Conservation (phyloP, 805 yeast species). For the Starmerella scarabaei region DNA sequence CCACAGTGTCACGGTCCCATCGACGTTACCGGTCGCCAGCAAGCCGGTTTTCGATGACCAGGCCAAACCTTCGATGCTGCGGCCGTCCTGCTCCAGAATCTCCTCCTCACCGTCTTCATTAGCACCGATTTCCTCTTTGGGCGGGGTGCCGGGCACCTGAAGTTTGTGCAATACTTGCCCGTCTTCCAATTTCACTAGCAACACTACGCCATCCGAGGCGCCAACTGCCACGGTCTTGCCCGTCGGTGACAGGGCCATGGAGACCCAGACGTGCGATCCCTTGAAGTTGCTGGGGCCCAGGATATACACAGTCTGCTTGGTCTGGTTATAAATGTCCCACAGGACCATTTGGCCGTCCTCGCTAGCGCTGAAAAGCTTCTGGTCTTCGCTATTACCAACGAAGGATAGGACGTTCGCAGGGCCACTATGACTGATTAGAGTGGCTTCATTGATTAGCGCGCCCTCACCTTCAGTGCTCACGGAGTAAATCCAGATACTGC, state of each 20-base stretch:
- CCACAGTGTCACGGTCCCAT: slow-evolving; percentile 71
- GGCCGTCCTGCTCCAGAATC: slow-evolving; percentile 34
- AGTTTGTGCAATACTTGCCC: slow-evolving; percentile 60
- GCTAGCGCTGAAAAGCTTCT: slow-evolving; percentile 57
- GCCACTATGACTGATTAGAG: slow-evolving; percentile 46
- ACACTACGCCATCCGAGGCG: slow-evolving; percentile 74
- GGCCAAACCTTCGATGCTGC: slow-evolving; percentile 64
- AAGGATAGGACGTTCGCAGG: slow-evolving; percentile 76
- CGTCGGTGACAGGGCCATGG: slow-evolving; percentile 41
- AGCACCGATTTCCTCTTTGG: background rate
- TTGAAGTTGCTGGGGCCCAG: slow-evolving; percentile 40
- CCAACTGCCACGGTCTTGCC: slow-evolving; percentile 60
- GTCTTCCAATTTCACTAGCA: slow-evolving; percentile 58
- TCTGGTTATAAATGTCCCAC: slow-evolving; percentile 65
- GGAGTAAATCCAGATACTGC: slow-evolving; percentile 88
- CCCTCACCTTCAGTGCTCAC: slow-evolving; percentile 35
- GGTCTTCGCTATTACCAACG: slow-evolving; percentile 44
- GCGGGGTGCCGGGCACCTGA: slow-evolving; percentile 25
- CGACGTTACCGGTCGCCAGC: slow-evolving; percentile 79
- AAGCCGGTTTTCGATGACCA: slow-evolving; percentile 60
- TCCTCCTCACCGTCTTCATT: slow-evolving; percentile 23
- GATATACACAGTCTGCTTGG: slow-evolving; percentile 49
- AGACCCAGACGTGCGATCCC: slow-evolving; percentile 85
- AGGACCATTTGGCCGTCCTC: slow-evolving; percentile 77
- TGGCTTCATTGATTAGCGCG: slow-evolving; percentile 18